A percentile compares a stretch with the other conserved stretches of the same genome.
These are phyloP conservation scores for Claviceps quebecensis DNA, from an alignment of 2,329 filamentous ascomycete species.

Conservation along the genomic window DNA sequence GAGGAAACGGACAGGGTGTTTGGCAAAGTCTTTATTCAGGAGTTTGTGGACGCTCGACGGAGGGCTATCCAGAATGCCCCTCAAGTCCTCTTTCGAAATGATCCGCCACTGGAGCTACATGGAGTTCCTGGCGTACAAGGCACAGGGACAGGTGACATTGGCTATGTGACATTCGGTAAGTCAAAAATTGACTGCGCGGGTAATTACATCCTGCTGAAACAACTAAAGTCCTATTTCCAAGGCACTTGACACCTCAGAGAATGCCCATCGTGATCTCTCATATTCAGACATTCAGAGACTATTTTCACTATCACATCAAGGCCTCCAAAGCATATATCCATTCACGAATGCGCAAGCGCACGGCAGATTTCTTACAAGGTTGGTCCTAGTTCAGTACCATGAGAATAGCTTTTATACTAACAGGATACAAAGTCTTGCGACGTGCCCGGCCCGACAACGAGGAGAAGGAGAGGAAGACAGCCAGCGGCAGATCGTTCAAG, in stretches of 20 bases:
- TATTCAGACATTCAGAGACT: slow-evolving; percentile 99
- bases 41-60: slow-evolving; percentile 92
- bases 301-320: slow-evolving; percentile 99
- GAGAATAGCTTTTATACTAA: not conserved
- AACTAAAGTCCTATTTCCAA: slow-evolving; percentile 71
- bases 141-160: slow-evolving; percentile 69
- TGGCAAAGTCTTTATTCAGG: slow-evolving; percentile 95
- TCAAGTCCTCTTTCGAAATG: slow-evolving; percentile 90
- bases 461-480: slow-evolving; percentile 96
- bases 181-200: not conserved
- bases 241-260: slow-evolving; percentile 79
- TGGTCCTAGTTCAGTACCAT: slow-evolving; percentile 16
- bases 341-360: slow-evolving; percentile 92
- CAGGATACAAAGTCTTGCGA: slow-evolving; percentile 57
- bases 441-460: slow-evolving; percentile 89
- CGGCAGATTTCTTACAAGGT: slow-evolving; percentile 97
- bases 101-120: slow-evolving; percentile 83
- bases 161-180: slow-evolving; percentile 95
- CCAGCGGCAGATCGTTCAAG: slow-evolving; percentile 86
- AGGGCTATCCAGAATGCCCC: slow-evolving; percentile 96
- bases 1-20: slow-evolving; percentile 97
- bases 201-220: slow-evolving; percentile 10
- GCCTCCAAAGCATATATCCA: slow-evolving; percentile 99
- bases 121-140: slow-evolving; percentile 69
- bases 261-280: slow-evolving; percentile 95